phyloP scores from a whole-genome alignment of 306 rosid species.

The Fagus sylvatica region DNA sequence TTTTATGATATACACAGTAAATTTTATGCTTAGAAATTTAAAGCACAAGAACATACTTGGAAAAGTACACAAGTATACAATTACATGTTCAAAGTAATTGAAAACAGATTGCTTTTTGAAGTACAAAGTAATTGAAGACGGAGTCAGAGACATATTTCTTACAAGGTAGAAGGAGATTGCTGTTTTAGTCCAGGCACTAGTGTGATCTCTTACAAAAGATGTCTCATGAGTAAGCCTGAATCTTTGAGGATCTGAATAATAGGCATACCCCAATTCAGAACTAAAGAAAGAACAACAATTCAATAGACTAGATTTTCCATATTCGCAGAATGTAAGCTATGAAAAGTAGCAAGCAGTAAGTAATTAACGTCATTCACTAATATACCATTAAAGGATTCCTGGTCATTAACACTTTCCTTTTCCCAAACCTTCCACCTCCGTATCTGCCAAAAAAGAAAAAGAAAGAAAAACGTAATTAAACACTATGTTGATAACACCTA shows the following conservation, averaged over 20 bases:
- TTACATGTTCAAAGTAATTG: not conserved
- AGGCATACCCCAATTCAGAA: slow-evolving; percentile 21
- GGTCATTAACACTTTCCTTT: slow-evolving; percentile 38
- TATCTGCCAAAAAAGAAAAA: slow-evolving; percentile 40
- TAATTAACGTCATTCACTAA: not conserved
- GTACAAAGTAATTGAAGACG: not conserved
- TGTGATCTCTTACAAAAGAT: slow-evolving; percentile 81
- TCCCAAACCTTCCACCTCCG: slow-evolving; percentile 91
- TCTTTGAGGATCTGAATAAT: slow-evolving; percentile 68
- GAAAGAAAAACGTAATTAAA: not conserved
- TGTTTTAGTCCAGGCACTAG: slow-evolving; percentile 72
- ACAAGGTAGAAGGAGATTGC: slow-evolving; percentile 75
- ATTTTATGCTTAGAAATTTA: too few relatives aligned
- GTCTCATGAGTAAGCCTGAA: slow-evolving; percentile 95
- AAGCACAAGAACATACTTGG: too few relatives aligned
- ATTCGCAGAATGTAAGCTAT: not conserved
- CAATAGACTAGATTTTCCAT: not conserved
- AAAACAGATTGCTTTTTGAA: not conserved
- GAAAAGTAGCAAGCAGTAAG: not conserved
- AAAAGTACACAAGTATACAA: not conserved
- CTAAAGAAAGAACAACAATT: not conserved
- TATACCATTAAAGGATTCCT: slow-evolving; percentile 70
- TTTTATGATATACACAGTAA: too few relatives aligned
- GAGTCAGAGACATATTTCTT: slow-evolving; percentile 33
- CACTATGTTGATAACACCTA: not conserved